phyloP scores from a whole-genome alignment of 306 rosid species.

The Abrus pulchellus region DNA sequence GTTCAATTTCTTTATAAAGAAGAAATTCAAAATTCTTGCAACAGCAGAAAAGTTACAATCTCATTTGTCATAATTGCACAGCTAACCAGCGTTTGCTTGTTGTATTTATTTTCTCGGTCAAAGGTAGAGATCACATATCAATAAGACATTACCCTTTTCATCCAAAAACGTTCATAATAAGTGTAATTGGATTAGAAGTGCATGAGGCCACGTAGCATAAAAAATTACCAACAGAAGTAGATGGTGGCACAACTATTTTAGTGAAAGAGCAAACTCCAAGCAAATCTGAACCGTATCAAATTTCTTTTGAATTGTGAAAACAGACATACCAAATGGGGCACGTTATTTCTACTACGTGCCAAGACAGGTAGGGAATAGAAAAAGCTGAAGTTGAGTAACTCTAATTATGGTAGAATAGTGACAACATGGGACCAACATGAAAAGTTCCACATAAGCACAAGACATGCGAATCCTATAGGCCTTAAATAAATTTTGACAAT shows the following conservation, averaged over 20 bases:
- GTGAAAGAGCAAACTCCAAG: constrained; percentile 31
- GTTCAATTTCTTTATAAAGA: constrained; percentile 30
- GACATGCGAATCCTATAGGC: constrained; percentile 19
- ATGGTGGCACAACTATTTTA: constrained; percentile 7
- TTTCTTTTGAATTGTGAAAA: constrained; percentile 29
- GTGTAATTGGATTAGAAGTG: neutral
- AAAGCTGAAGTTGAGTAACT: constrained; percentile 2
- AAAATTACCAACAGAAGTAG: neutral
- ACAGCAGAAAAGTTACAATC: constrained; percentile 30
- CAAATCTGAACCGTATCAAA: constrained; percentile 26
- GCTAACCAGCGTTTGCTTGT: neutral
- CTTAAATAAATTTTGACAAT: neutral
- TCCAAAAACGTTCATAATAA: neutral
- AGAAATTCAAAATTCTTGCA: neutral
- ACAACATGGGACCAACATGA: constrained; percentile 22
- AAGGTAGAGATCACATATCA: constrained; percentile 15
- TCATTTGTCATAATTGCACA: constrained; percentile 33
- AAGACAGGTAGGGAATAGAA: constrained; percentile 31
- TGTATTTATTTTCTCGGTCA: neutral
- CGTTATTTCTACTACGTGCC: constrained; percentile 15
- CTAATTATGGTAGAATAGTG: constrained; percentile 38
- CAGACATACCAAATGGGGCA: constrained; percentile 2
- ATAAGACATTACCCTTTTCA: constrained; percentile 23
- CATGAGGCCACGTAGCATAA: neutral
- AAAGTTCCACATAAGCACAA: constrained; percentile 19